Conservation (phyloP, 164 flowering plant genomes). For the Protea cynaroides region DNA sequence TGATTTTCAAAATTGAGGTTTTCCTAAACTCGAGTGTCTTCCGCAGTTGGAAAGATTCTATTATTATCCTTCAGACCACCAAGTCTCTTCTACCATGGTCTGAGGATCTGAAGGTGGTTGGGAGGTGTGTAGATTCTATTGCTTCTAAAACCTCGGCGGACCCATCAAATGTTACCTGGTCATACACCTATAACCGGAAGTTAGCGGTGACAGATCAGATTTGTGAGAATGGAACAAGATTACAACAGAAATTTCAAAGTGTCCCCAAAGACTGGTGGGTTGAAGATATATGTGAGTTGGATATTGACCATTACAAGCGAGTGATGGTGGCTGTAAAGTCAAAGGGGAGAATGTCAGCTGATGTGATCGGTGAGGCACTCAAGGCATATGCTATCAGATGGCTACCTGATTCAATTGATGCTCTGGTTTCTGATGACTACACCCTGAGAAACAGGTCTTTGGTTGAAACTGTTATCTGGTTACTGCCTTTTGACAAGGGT, state of each 20-base stretch:
- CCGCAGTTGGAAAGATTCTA: conserved; percentile 91
- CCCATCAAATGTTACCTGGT: conserved; percentile 65
- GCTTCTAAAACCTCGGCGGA: conserved; percentile 80
- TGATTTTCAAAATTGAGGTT: conserved; percentile 75
- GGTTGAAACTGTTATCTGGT: conserved; percentile 59
- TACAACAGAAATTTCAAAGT: conserved; percentile 25
- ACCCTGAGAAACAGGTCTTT: conserved; percentile 41
- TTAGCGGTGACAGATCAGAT: conserved; percentile 34
- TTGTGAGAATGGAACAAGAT: conserved; percentile 23
- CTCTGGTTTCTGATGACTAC: conserved; percentile 47
- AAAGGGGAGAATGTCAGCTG: conserved; percentile 71
- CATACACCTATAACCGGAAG: conserved; percentile 68
- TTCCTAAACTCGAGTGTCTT: conserved; percentile 74
- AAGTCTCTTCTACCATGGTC: conserved; percentile 70
- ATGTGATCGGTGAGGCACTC: conserved; percentile 72
- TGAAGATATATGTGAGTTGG: conserved; percentile 86
- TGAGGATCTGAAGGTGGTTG: conserved; percentile 75
- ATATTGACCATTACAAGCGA: conserved; percentile 66
- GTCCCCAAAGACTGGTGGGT: conserved; percentile 96
- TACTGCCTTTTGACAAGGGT: conserved; percentile 57
- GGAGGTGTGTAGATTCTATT: conserved; percentile 81
- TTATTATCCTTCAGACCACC: conserved; percentile 76
- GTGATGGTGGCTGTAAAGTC: conserved; percentile 71
- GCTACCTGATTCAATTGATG: conserved; percentile 66
- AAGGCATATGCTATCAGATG: conserved; percentile 65